These are phyloP conservation scores for Mycosphaerella sp. DNA, from an alignment of 2,329 filamentous ascomycete genomes.

Conservation along the genomic window DNA sequence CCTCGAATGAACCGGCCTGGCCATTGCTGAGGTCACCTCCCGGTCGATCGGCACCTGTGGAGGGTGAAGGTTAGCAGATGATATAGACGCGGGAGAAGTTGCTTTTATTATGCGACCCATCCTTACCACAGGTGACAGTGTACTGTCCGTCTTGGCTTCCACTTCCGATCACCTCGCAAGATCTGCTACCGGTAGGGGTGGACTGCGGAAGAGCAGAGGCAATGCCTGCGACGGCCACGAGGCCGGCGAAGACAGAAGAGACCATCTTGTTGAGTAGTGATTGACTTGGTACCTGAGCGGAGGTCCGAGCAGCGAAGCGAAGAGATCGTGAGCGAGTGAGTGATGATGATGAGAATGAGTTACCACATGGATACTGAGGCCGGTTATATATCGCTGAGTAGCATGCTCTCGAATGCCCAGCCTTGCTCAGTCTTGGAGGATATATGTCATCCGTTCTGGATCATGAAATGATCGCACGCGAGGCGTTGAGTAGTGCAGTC, in stretches of 20 bases:
- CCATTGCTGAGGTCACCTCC: conserved; percentile 10
- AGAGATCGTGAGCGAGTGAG: not conserved
- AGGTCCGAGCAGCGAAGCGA: not conserved
- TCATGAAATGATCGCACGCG: no score
- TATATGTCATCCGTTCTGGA: no score
- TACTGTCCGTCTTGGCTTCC: conserved; percentile 10
- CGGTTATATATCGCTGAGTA: not conserved
- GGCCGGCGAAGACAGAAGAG: conserved; percentile 3
- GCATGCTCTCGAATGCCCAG: no score
- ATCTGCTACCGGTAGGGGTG: conserved; percentile 1
- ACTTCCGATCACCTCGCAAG: conserved; percentile 12
- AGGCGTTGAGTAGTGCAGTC: no score
- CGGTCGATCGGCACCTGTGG: not conserved
- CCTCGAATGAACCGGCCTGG: conserved; percentile 4
- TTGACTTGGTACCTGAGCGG: not conserved
- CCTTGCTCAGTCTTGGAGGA: no score
- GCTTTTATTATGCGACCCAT: not conserved
- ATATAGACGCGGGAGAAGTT: no score
- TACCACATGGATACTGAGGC: not conserved
- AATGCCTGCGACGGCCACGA: conserved; percentile 4
- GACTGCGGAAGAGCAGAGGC: conserved; percentile 8
- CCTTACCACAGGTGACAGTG: conserved; percentile 15
- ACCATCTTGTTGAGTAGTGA: not conserved
- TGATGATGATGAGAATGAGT: not conserved
- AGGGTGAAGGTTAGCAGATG: no score